Base-by-base conservation (phyloP, 169 alveolate species). In the Cryptosporidium muris region DNA sequence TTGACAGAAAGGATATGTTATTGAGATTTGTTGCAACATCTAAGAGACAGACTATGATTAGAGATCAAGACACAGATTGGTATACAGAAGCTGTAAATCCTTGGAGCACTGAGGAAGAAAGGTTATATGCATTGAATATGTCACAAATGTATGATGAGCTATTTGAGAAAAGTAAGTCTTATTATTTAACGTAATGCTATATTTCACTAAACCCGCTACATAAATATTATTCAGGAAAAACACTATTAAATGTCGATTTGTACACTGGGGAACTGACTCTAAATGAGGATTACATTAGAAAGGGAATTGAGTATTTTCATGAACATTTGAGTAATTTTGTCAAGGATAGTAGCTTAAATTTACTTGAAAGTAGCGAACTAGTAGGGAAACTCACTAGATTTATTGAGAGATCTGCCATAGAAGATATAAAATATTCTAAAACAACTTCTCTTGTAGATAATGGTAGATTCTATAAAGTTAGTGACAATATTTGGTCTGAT, bases 1-100 rank as follows among this genome's bases (percentile, higher is more conserved):
- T 74, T 6, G 74, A 74, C 2, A 74, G 14, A 62, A 53, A 68
- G 45, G 67, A 74, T 37, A 36, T 51, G 12, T 34, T 82, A 14
- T 40, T 82, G 6, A 58, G 63, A 49, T 82, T 58, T 64, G 80
- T 74, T 36, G 34, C 36, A 36, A 65, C 47, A 16, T 51, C 82
- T 1, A 38, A 53, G 25, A 68, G 36, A 42, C 47, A 88, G 45
- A 82, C 65, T 42, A 25, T 66, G 4, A 88, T 82, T 14, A 62
- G 56, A 7, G 90, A 82, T 47, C 81, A 67, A 36, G 88, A 64
- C 2, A 42, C 56, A 9, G 90, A 82, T 45, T 82, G 85, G 85
- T 82, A 48, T 38, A 42, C 81, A n/a, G 90, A 82, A 54, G 53
- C 38, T 43, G 80, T 54, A 38, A 82, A 82, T 36, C 88, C 80